phyloP scores from a whole-genome alignment of 192 early-diverging fungal species.

The Dissophora ornata region DNA sequence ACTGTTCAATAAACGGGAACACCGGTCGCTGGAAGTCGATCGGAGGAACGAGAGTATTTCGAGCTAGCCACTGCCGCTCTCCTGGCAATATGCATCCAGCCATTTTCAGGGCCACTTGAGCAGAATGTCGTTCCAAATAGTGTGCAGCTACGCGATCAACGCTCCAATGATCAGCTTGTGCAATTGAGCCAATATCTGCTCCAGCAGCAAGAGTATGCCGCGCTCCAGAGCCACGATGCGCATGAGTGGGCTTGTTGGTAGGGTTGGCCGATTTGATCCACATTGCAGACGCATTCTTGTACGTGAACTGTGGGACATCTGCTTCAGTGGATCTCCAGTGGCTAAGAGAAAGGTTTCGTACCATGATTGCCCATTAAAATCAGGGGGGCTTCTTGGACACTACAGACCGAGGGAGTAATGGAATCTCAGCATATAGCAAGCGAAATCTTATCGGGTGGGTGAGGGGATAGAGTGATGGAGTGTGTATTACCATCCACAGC shows the following conservation, averaged over 20 bases:
- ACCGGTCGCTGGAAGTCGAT: constrained; percentile 1
- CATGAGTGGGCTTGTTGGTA: not conserved
- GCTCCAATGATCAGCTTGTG: not conserved
- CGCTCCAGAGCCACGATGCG: not conserved
- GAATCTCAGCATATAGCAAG: too few relatives aligned
- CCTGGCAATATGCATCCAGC: not conserved
- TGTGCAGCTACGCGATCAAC: not conserved
- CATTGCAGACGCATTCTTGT: not conserved
- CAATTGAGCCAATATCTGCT: too few relatives aligned
- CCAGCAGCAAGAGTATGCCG: not conserved
- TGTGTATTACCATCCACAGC: not conserved
- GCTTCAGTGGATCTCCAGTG: too few relatives aligned
- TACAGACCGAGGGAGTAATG: not conserved
- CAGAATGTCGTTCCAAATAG: not conserved
- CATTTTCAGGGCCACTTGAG: not conserved
- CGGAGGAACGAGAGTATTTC: constrained; percentile 9
- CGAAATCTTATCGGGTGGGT: too few relatives aligned
- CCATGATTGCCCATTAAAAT: too few relatives aligned
- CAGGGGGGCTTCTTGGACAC: too few relatives aligned
- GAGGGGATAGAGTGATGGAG: too few relatives aligned
- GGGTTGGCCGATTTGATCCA: too few relatives aligned
- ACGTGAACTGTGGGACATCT: too few relatives aligned
- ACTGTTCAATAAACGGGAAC: constrained; percentile 10
- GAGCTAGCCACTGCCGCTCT: not conserved
- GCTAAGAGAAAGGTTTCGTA: too few relatives aligned